Base-by-base conservation (phyloP, 163 green algal genomes). In the Scenedesmus sp. region DNA sequence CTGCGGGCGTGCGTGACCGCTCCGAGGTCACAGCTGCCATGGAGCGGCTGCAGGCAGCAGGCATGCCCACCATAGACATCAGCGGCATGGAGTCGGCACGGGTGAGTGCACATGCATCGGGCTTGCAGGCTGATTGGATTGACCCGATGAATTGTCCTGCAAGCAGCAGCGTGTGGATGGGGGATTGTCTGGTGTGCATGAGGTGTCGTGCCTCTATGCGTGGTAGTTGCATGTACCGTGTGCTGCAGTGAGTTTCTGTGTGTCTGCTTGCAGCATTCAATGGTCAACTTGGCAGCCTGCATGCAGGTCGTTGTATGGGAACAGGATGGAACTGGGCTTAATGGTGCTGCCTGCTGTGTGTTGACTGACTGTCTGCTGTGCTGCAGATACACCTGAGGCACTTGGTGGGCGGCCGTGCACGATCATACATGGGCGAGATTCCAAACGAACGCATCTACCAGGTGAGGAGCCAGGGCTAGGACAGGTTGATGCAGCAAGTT, bases 311-410 rank as follows among this genome's bases (percentile, higher is more conserved):
- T 46, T 46, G 34, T 46, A 46, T 46, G 34, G 34, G 34, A 46
- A 46, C 34, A 46, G 34, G 34, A 46, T 46, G 34, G 34, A 52
- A 2, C 70, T 79, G 70, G 46, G 23, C 23, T 26, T 1, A 7
- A 6, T 79, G 70, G 23, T 79, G 15, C 3, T 76, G 70, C 23
- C 34, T 84, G 76, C 76, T 84, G 76, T n/a, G 76, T 7, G 70
- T 46, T 46, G 73, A 20, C 20, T 26, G 16, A 12, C 4, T 82
- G 73, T n/a, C 46, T 73, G 60, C 59, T 26, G 23, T 79, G 59
- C 67, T 79, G 56, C 95, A 99, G 96, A 93, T 98, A 57, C 98
- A 99, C 95, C 93, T 99, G 87, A 92, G 98, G 1, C 97, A 99
- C 88, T 90, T 98, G 46, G 95, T 97, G 2, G 96, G 96, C 4